Conservation (phyloP, 2,329 filamentous ascomycete species). For the Aspergillus vadensis region DNA sequence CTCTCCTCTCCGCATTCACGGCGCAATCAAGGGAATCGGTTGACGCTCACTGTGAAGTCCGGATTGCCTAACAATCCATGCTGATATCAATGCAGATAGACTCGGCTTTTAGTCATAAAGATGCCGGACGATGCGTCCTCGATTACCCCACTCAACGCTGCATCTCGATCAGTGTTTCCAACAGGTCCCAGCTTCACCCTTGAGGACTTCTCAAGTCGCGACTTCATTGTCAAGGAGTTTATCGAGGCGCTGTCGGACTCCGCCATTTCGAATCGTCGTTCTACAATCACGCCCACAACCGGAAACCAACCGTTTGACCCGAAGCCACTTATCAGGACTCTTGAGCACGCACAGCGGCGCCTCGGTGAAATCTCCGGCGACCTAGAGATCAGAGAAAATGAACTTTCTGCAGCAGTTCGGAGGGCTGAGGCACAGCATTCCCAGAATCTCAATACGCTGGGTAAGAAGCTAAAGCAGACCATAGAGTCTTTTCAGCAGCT, state of each 20-base stretch:
- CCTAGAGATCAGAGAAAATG: constrained; percentile 85
- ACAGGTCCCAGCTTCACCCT: constrained; percentile 81
- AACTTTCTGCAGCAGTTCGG: constrained; percentile 84
- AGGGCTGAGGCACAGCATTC: constrained; percentile 91
- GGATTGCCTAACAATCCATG: background rate
- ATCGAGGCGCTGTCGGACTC: constrained; percentile 88
- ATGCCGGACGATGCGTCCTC: constrained; percentile 44
- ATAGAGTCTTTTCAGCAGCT: constrained; percentile 90
- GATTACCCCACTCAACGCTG: constrained; percentile 45
- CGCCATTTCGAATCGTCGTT: constrained; percentile 76
- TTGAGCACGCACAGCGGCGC: constrained; percentile 69
- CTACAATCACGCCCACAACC: constrained; percentile 54
- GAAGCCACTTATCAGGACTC: constrained; percentile 93
- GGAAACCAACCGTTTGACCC: constrained; percentile 73
- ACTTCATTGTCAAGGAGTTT: constrained; percentile 98
- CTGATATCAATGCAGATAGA: background rate
- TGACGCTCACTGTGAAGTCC: background rate
- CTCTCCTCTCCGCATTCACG: background rate
- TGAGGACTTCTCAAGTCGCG: constrained; percentile 83
- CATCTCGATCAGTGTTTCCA: constrained; percentile 70
- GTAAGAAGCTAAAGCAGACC: constrained; percentile 85
- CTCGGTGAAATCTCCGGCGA: constrained; percentile 66
- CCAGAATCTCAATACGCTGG: constrained; percentile 82
- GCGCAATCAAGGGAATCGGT: background rate
- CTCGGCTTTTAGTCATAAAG: constrained; percentile 24